These are phyloP conservation scores for Zopfochytrium polystomum DNA, from an alignment of 371 early-diverging fungal species.

Conservation along the genomic window DNA sequence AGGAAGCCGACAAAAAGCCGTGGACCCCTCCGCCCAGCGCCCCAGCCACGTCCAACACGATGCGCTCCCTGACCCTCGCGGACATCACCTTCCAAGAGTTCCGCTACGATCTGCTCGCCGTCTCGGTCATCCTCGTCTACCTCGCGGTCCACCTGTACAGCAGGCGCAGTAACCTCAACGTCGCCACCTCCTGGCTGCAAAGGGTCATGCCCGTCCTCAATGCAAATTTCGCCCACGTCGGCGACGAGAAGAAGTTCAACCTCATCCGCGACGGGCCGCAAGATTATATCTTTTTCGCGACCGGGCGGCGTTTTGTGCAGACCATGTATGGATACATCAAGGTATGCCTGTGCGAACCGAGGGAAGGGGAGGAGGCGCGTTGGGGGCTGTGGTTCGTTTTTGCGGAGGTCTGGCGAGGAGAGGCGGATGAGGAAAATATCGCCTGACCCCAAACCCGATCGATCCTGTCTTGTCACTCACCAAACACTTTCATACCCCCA, in stretches of 20 bases:
- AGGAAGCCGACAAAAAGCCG: too few relatives aligned
- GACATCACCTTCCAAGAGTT: too few relatives aligned
- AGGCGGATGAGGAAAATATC: not conserved
- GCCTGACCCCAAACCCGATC: not conserved
- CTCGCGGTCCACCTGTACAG: conserved; percentile 20
- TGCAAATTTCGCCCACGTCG: conserved; percentile 64
- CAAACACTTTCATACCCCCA: conserved; percentile 19
- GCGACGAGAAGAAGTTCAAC: conserved; percentile 50
- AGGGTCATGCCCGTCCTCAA: conserved; percentile 40
- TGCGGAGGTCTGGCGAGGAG: not conserved
- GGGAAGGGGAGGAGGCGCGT: not conserved
- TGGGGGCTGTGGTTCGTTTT: not conserved
- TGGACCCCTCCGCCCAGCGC: too few relatives aligned
- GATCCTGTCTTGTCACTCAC: conserved; percentile 24
- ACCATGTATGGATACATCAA: conserved; percentile 67
- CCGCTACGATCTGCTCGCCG: not conserved
- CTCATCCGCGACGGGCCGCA: conserved; percentile 69
- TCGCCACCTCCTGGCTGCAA: conserved; percentile 26
- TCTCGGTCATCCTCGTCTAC: conserved; percentile 9
- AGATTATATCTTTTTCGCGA: conserved; percentile 66
- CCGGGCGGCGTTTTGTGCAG: conserved; percentile 68
- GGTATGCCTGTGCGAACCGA: conserved; percentile 19
- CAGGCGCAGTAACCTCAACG: conserved; percentile 9
- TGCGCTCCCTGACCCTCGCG: too few relatives aligned
- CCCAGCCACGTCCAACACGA: too few relatives aligned